Base-by-base conservation (phyloP, 768 basidiomycete species). In the Kwoniella shandongensis region DNA sequence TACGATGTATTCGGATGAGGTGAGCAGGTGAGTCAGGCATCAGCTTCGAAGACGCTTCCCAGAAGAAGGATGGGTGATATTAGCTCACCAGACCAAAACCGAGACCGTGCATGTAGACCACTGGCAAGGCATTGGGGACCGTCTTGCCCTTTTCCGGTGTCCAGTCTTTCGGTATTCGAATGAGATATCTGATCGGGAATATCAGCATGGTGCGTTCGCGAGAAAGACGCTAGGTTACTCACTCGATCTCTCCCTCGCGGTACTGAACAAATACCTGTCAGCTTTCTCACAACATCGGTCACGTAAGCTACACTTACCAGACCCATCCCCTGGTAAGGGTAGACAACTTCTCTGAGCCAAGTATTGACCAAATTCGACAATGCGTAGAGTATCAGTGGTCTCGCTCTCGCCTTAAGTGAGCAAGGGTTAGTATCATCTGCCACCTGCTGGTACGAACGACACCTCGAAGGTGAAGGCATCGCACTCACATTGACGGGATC, bases 71-170 rank as follows among this genome's bases (percentile, higher is more conserved):
- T 11, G 5, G 48, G 32, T 5, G 4, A 7, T 50, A 15, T 12
- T 5, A 25, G 22, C 62, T 57, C 26, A 65, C 61, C 1, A 89
- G 75, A 2, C 91, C 91, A 46, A 93, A 81, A 10, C 92, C 92
- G 1, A 98, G 83, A 2, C 93, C 93, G 68, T 96, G 91, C 35
- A 91, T 74, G 70, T 92, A 90, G 15, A 96, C 81, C 35, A 93
- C 76, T 0, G 92, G 92, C 39, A 72, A 61, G n/a, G 62, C 59
- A 32, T 72, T 69, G 10, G 68, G 50, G 6, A 64, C 48, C 3
- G 83, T 82, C 27, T 80, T 81, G 23, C 83, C 85, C 38, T 72
- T 80, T 17, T 74, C 72, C 2, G 83, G 75, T 42, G 85, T 79
- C 89, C 89, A 91, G 13, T 79, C 74, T 7, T 77, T 66, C 1